These are phyloP conservation scores for Eutypa lata DNA, from an alignment of 2,329 filamentous ascomycete genomes.

Conservation along the genomic window DNA sequence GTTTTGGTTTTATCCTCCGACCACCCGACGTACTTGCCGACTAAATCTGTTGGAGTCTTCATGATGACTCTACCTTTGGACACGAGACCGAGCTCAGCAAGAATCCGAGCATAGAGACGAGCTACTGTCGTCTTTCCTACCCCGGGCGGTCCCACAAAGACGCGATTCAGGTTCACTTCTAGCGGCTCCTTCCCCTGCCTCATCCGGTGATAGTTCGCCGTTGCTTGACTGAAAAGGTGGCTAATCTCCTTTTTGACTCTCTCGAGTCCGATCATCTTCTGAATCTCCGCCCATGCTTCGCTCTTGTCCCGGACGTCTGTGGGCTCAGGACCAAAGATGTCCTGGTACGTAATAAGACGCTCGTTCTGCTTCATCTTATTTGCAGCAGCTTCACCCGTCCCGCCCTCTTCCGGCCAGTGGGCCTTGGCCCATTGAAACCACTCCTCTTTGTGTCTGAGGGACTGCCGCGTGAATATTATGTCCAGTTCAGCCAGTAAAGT, in stretches of 20 bases:
- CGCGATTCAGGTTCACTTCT: conserved; percentile 23
- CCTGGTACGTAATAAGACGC: neutral
- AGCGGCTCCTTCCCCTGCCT: conserved; percentile 21
- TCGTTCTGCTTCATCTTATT: too few species aligned
- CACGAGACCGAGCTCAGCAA: conserved; percentile 35
- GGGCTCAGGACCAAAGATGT: neutral
- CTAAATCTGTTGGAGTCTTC: conserved; percentile 72
- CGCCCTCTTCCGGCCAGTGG: too few species aligned
- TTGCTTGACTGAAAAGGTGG: neutral
- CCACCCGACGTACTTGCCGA: conserved; percentile 59
- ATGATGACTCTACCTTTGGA: conserved; percentile 50
- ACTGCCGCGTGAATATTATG: too few species aligned
- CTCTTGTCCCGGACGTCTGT: neutral
- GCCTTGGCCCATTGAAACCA: too few species aligned
- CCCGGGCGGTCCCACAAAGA: conserved; percentile 28
- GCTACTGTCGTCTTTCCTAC: conserved; percentile 30
- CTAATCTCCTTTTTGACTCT: conserved; percentile 49
- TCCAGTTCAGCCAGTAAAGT: too few species aligned
- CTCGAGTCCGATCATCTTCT: conserved; percentile 57
- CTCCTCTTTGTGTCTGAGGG: too few species aligned
- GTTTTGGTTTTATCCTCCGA: conserved; percentile 71
- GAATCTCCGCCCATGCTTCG: neutral
- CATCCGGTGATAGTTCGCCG: conserved; percentile 23
- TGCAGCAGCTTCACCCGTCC: too few species aligned
- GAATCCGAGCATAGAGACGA: conserved; percentile 25